phyloP scores from a whole-genome alignment of 2,329 filamentous ascomycete species.

The Biscogniauxia sp. region DNA sequence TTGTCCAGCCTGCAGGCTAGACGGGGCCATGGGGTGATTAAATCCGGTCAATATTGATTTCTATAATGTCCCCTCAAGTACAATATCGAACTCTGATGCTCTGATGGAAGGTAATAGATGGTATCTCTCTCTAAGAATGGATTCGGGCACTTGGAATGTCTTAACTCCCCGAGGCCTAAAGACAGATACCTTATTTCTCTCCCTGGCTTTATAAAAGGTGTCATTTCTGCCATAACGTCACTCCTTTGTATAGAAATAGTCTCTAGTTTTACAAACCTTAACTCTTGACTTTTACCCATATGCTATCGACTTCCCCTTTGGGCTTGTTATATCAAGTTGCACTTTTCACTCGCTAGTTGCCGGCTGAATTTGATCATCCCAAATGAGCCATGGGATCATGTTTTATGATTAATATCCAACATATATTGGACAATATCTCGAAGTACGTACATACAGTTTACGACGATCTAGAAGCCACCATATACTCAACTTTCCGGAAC shows the following conservation, averaged over 20 bases:
- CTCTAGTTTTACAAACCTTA: neutral
- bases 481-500: neutral
- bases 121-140: too few species aligned
- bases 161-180: too few species aligned
- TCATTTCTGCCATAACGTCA: neutral
- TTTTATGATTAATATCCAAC: neutral
- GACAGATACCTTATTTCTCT: neutral
- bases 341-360: neutral
- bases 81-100: neutral
- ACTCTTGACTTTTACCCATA: neutral
- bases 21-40: neutral
- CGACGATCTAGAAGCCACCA: neutral
- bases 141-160: too few species aligned
- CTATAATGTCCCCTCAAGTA: neutral
- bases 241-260: neutral
- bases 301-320: neutral
- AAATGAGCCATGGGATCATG: neutral
- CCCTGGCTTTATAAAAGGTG: neutral
- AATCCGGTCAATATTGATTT: neutral
- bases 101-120: neutral
- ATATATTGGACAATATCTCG: neutral
- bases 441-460: neutral
- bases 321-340: neutral
- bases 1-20: neutral
- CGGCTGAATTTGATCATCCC: neutral